Base-by-base conservation (phyloP, 2,329 filamentous ascomycete species). In the Sclerotinia sclerotiorum region DNA sequence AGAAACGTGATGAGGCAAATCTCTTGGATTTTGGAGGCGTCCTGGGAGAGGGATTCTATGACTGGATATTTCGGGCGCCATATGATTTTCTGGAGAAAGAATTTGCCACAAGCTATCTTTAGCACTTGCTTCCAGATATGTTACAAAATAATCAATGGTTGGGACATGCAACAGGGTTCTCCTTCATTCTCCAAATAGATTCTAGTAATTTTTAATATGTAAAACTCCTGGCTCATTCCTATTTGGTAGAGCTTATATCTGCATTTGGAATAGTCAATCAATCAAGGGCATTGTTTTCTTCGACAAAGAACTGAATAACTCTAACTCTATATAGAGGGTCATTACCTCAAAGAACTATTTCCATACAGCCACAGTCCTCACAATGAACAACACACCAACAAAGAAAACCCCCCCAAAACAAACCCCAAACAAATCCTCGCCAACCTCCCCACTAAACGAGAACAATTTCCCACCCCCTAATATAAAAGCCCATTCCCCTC, bases 11-110 rank as follows among this genome's bases (percentile, higher is more conserved):
- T 15, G 44, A 52, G 1, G 15, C 42, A 48, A 44, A 27, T 39
- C 46, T 68, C n/a, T 39, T 65, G 61, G 61, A 65, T 68, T 52
- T 35, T 65, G 29, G 54, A 60, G 7, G 54, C 54, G 2, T n/a
- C 58, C 29, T 68, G 52, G 54, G 27, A 52, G 19, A 51, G 39
- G 5, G 39, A 64, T 42, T 64, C 29, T 29, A 10, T 5, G 29
- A 17, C 15, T n/a, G 3, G 21, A 29, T 64, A 54, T 15, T 61
- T 39, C 35, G 1, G 21, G 7, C 19, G 6, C 6, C 24, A 8
- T 7, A 51, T 54, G 7, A 54, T 1, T 10, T 54, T 54, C 5
- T 21, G 27, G 1, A 29, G 24, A 4, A 29, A 52, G 2, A 24
- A 49, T n/a, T 11, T 1, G 48, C 21, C 39, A 15, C 39, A 48